Percentiles rank a stretch among this genome's conserved stretches.
Evolutionary conservation across 73 alveolate species (phyloP).

Genomic region (Breviolum minutum): DNA sequence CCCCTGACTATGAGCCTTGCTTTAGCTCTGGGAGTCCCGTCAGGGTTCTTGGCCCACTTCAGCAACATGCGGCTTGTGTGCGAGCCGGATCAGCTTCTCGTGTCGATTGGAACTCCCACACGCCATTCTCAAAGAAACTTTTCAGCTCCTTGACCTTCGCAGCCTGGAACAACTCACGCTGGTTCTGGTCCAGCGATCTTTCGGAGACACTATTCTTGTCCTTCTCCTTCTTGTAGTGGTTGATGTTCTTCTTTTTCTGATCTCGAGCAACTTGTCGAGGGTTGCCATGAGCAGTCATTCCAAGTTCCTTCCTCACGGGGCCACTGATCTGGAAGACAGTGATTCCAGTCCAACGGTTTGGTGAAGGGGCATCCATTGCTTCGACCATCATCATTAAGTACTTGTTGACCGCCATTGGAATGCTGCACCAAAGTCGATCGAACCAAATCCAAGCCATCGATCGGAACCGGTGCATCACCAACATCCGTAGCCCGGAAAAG

Average conservation of each 20-base stretch:
- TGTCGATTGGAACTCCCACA: not conserved
- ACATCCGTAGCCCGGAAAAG: not conserved
- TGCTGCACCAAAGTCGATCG: not conserved
- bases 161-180: too few species aligned
- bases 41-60: not conserved
- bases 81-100: not conserved
- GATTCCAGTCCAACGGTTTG: not conserved
- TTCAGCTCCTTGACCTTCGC: not conserved
- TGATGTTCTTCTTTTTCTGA: too few species aligned
- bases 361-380: not conserved
- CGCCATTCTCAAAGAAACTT: not conserved
- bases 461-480: not conserved
- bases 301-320: not conserved
- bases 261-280: not conserved
- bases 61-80: not conserved
- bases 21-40: not conserved
- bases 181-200: too few species aligned
- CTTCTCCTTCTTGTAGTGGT: not conserved
- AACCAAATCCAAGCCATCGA: not conserved
- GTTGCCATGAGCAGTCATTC: not conserved
- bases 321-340: not conserved
- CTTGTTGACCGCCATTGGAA: not conserved
- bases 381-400: not conserved
- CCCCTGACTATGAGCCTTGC: not conserved
- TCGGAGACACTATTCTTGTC: not conserved